A percentile compares a stretch with the other conserved stretches of the same genome.
These are phyloP conservation scores for Nannizzia gypsea DNA, from an alignment of 2,329 filamentous ascomycete species.

Conservation along the genomic window DNA sequence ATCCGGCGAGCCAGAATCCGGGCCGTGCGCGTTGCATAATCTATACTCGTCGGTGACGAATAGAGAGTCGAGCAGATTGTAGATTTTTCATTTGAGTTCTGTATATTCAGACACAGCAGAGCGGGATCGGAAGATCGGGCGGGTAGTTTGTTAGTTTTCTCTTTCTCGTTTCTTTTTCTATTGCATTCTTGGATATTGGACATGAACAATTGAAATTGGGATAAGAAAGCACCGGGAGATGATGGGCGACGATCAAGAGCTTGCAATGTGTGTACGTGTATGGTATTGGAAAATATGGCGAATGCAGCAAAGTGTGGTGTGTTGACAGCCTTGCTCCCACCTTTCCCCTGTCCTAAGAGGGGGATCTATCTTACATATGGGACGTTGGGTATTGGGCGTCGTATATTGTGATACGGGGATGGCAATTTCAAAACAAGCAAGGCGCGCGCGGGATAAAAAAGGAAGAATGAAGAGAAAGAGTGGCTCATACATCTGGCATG, in stretches of 20 bases:
- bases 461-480: background rate
- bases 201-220: background rate
- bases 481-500: slow-evolving; percentile 62
- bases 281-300: background rate
- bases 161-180: background rate
- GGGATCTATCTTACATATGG: background rate
- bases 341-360: background rate
- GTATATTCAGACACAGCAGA: background rate
- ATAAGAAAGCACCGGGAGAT: background rate
- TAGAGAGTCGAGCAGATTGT: slow-evolving; percentile 69
- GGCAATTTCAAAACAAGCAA: background rate
- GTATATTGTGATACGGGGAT: background rate
- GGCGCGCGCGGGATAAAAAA: slow-evolving; percentile 3
- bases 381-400: background rate
- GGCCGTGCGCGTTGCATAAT: slow-evolving; percentile 76
- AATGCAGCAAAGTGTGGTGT: background rate
- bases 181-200: background rate
- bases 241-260: background rate
- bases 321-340: background rate
- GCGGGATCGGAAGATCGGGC: background rate
- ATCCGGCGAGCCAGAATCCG: slow-evolving; percentile 68
- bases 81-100: slow-evolving; percentile 37
- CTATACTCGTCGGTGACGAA: slow-evolving; percentile 57
- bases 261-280: background rate
- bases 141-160: background rate